These are phyloP conservation scores for Triticum urartu DNA, from an alignment of 176 grass and related monocot species.

Conservation along the genomic window DNA sequence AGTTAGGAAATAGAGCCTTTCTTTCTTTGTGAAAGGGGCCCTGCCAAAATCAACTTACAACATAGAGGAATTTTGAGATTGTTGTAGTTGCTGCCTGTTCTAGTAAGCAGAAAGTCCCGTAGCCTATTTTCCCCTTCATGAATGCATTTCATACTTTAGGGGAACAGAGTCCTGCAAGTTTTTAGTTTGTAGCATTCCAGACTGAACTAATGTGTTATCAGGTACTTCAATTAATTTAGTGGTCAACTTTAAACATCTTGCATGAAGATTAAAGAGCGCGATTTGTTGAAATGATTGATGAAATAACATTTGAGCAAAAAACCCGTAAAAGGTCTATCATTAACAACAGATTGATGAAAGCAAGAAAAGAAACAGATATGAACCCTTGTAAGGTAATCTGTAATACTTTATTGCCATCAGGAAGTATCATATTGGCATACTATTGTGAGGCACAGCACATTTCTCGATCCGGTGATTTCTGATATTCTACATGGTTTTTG, in stretches of 20 bases:
- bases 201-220: not conserved
- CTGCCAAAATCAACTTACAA: not conserved
- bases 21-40: constrained; percentile 1
- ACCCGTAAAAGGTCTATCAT: not conserved
- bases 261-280: not conserved
- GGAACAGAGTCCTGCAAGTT: not conserved
- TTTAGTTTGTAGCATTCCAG: not conserved
- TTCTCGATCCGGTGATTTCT: not conserved
- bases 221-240: not conserved
- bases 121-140: not conserved
- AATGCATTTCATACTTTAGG: not conserved
- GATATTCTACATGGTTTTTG: not conserved
- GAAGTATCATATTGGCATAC: not conserved
- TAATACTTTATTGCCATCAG: not conserved
- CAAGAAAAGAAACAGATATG: not conserved
- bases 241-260: not conserved
- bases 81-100: not conserved
- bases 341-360: not conserved
- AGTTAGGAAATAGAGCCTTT: constrained; percentile 11
- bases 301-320: not conserved
- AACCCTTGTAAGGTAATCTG: not conserved
- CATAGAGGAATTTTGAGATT: not conserved
- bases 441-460: not conserved
- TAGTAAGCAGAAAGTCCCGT: not conserved
- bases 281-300: not conserved